Percentiles rank a stretch among this genome's conserved stretches.
These are phyloP conservation scores for Leccinum subrobustum DNA, from an alignment of 1,284 basidiomycete species.

Conservation along the genomic window DNA sequence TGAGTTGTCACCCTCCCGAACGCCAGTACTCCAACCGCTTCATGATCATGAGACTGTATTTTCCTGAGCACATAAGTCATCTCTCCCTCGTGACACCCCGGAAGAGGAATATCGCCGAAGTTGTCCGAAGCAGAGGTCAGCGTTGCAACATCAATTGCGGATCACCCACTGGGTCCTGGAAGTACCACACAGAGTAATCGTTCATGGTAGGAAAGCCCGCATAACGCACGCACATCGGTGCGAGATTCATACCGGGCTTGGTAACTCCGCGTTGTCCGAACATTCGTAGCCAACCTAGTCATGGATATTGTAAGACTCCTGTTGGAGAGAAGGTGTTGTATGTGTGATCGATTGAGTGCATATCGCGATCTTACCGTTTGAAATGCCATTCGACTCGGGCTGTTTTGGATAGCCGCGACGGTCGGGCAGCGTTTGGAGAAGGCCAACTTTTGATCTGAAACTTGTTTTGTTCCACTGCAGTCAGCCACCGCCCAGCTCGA, in stretches of 20 bases:
- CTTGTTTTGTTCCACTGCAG: constrained; percentile 8
- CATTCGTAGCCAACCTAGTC: background rate
- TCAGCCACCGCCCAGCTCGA: constrained; percentile 17
- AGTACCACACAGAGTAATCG: background rate
- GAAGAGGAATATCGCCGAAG: background rate
- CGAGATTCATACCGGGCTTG: background rate
- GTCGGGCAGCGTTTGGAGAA: constrained; percentile 10
- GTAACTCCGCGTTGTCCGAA: background rate
- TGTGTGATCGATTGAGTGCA: background rate
- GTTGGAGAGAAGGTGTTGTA: background rate
- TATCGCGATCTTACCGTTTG: background rate
- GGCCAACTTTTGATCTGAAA: constrained; percentile 4
- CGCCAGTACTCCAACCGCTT: background rate
- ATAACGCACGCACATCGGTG: background rate
- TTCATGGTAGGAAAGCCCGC: background rate
- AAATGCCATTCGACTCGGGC: background rate
- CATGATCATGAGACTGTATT: background rate
- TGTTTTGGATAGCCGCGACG: constrained; percentile 9
- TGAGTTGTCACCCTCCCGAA: background rate
- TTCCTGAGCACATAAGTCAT: background rate
- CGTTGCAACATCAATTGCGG: background rate
- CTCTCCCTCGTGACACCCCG: background rate
- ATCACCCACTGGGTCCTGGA: background rate
- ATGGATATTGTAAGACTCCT: background rate
- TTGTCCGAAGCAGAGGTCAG: background rate